Evolutionary conservation across 176 grass and related monocot genomes (phyloP).

Genomic region (Puccinellia tenuiflora): DNA sequence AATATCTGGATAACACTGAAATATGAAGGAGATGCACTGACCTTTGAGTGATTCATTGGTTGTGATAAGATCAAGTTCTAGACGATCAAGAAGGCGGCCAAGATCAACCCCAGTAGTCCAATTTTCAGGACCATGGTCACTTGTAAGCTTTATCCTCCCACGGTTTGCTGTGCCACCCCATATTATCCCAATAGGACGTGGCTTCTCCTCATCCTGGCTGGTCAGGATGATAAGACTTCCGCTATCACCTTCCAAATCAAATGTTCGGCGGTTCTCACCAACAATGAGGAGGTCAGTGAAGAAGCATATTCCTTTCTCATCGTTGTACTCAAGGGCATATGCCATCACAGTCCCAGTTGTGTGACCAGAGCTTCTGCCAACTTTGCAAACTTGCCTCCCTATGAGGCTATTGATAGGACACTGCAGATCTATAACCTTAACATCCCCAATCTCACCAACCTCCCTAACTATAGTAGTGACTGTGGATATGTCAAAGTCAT

Average conservation of each 20-base stretch:
- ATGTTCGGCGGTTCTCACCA: conserved; percentile 87
- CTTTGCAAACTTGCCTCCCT: conserved; percentile 78
- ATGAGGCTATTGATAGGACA: conserved; percentile 76
- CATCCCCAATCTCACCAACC: conserved; percentile 69
- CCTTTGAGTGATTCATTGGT: conserved; percentile 69
- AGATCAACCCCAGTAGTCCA: conserved; percentile 95
- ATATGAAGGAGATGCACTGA: conserved; percentile 4
- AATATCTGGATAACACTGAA: not conserved
- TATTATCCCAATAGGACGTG: conserved; percentile 86
- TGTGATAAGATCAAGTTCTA: conserved; percentile 91
- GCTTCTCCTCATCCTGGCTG: conserved; percentile 60
- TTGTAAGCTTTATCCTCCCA: conserved; percentile 84
- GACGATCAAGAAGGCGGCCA: conserved; percentile 79
- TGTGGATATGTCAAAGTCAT: conserved; percentile 76
- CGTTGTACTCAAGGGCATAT: conserved; percentile 94
- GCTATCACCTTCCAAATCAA: conserved; percentile 95
- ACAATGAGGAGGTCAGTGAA: conserved; percentile 96
- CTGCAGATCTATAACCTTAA: conserved; percentile 86
- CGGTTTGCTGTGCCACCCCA: conserved; percentile 94
- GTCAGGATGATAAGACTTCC: conserved; percentile 87
- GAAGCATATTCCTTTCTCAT: conserved; percentile 96
- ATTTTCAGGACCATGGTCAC: conserved; percentile 81
- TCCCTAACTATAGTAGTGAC: conserved; percentile 80
- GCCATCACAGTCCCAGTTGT: conserved; percentile 88
- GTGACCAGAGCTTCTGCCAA: conserved; percentile 89